Evolutionary conservation across 257 asterid genomes (phyloP), one percentile per base, ranked within the genome.

Genomic region (Linaria vulgaris): DNA sequence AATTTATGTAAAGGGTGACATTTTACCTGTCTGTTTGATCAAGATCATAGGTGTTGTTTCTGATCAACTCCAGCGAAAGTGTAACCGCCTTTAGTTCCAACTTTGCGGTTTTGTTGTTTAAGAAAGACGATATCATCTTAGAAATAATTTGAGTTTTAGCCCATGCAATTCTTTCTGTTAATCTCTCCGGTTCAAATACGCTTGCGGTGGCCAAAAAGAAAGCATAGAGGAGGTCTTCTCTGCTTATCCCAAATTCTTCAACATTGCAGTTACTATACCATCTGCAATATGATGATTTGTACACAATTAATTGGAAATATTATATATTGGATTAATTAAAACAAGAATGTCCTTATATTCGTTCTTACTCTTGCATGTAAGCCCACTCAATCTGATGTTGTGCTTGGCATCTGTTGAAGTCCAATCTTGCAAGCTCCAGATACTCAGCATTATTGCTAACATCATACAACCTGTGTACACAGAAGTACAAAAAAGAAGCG

Each of bases 101-200:
- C 0, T 72, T 30, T 0, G 65, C 45, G 5, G 64, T 37, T 55
- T 56, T 45, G 0, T 68, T 34, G 1, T 49, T 51, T 12, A 68
- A 41, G 37, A 69, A 76, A 31, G 76, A 65, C 58, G 34, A 43
- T 30, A 82, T 50, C 63, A 63, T 54, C 63, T 21, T 55, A n/a
- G 68, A 59, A 38, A 78, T 71, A 38, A 74, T 72, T 17, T 72
- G 69, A 0, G 79, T 59, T 63, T 76, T 74, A 1, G 78, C 72
- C 85, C 88, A 79, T 4, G 81, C 74, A 0, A 61, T 34, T 54
- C 88, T 67, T 78, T 74, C 88, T 34, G n/a, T 62, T 9, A 79
- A 51, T 25, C 76, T 66, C 34, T 72, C 83, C 2, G 69, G 59
- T 46, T 79, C 79, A 50, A 79, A 82, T 23, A 78, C 63, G 51